Conservation (phyloP, 2,329 filamentous ascomycete species). For the Ophiostoma angusticollis region DNA sequence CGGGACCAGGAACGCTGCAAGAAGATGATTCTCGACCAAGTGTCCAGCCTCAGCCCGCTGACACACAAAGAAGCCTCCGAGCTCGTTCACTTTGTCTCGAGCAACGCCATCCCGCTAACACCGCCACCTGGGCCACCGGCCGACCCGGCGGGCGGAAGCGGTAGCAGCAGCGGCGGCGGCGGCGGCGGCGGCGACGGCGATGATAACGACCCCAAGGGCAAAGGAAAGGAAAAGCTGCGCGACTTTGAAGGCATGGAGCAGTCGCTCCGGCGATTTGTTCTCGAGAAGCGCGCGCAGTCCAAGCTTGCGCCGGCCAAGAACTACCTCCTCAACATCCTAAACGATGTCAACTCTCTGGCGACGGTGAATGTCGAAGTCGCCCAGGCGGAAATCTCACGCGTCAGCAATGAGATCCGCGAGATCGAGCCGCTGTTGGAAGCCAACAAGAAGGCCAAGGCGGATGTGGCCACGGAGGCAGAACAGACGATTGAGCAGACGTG, state of each 20-base stretch:
- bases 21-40: conserved; percentile 85
- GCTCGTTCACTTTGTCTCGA: conserved; percentile 94
- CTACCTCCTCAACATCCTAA: conserved; percentile 84
- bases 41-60: conserved; percentile 73
- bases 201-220: conserved; percentile 57
- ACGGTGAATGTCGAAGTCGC: conserved; percentile 80
- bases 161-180: conserved; percentile 40
- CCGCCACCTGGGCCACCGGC: conserved; percentile 42
- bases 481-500: conserved; percentile 73
- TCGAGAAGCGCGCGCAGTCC: conserved; percentile 89
- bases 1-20: conserved; percentile 82
- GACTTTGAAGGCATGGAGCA: conserved; percentile 87
- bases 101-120: conserved; percentile 76
- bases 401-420: conserved; percentile 65
- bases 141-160: conserved; percentile 42
- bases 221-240: conserved; percentile 73
- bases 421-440: conserved; percentile 78
- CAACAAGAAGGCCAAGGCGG: conserved; percentile 64
- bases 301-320: conserved; percentile 94
- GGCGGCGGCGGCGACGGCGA: conserved; percentile 44
- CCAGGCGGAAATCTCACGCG: conserved; percentile 69
- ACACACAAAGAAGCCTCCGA: conserved; percentile 89
- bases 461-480: conserved; percentile 73
- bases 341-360: conserved; percentile 73
- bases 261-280: conserved; percentile 79